Percentiles rank a stretch among this genome's conserved stretches.
phyloP scores from a whole-genome alignment of 305 asterid species.

The Rubia tinctorum region DNA sequence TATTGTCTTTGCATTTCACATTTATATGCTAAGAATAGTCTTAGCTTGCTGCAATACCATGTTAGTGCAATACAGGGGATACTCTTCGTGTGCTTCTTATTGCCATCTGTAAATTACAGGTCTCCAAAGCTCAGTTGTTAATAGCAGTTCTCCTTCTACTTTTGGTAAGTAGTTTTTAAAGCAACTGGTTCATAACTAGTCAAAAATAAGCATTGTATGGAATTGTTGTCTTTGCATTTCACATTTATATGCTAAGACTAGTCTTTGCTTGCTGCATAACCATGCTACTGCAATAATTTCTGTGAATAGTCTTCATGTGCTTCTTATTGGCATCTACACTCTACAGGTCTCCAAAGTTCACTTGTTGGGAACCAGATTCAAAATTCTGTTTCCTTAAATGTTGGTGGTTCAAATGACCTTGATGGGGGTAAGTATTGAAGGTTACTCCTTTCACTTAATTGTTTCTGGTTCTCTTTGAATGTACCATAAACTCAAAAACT shows the following conservation, averaged over 20 bases:
- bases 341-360: constrained; percentile 55
- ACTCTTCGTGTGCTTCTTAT: background rate
- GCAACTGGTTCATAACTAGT: no score
- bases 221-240: background rate
- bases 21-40: background rate
- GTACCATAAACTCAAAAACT: background rate
- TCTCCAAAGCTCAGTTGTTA: constrained; percentile 45
- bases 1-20: background rate
- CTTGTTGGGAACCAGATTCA: constrained; percentile 45
- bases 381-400: constrained; percentile 33
- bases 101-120: constrained; percentile 37
- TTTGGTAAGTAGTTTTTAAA: no score
- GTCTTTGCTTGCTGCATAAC: background rate
- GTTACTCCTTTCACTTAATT: constrained; percentile 4
- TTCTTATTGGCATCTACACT: constrained; percentile 15
- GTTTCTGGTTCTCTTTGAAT: background rate
- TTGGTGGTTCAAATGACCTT: constrained; percentile 47
- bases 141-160: constrained; percentile 15
- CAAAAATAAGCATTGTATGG: no score
- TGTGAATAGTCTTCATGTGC: background rate
- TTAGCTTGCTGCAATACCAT: background rate
- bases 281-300: background rate
- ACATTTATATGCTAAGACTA: background rate
- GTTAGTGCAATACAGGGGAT: background rate
- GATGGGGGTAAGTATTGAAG: constrained; percentile 59